phyloP scores from a whole-genome alignment of 1,284 basidiomycete species.

The Sanghuangporus baumii region DNA sequence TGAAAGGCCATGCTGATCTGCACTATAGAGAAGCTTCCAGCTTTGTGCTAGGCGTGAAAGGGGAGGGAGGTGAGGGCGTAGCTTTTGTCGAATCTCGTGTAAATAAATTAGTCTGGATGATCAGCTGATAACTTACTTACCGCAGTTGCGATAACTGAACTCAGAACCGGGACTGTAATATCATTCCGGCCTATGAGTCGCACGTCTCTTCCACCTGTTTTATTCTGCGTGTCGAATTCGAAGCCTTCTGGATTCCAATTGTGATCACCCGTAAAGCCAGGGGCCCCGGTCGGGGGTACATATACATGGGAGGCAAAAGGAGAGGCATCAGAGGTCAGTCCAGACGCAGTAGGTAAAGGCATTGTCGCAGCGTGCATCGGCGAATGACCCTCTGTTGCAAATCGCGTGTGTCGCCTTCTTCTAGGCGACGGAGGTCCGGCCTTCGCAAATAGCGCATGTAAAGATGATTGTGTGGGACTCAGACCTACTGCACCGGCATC shows the following conservation, averaged over 20 bases:
- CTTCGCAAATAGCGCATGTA: slow-evolving; percentile 12
- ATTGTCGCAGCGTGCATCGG: slow-evolving; percentile 13
- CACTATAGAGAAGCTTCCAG: slow-evolving; percentile 90
- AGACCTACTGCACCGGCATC: neutral
- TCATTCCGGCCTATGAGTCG: slow-evolving; percentile 47
- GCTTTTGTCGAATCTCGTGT: slow-evolving; percentile 33
- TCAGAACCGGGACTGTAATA: slow-evolving; percentile 52
- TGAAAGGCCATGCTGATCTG: slow-evolving; percentile 95
- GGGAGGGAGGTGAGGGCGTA: slow-evolving; percentile 72
- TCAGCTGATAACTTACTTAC: slow-evolving; percentile 35
- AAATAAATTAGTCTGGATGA: slow-evolving; percentile 1
- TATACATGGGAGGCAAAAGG: slow-evolving; percentile 58
- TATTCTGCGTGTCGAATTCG: slow-evolving; percentile 32
- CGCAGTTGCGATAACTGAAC: slow-evolving; percentile 47
- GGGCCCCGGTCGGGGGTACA: slow-evolving; percentile 68
- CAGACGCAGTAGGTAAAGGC: slow-evolving; percentile 5
- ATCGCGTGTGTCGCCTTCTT: neutral
- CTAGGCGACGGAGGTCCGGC: neutral
- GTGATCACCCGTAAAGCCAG: slow-evolving; percentile 63
- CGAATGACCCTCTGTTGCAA: neutral
- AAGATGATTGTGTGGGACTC: slow-evolving; percentile 11
- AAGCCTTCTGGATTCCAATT: slow-evolving; percentile 45
- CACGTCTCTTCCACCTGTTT: slow-evolving; percentile 36
- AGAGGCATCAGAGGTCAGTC: slow-evolving; percentile 24
- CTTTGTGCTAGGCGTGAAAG: slow-evolving; percentile 69